phyloP scores from a whole-genome alignment of 768 basidiomycete species.

The Tulasnella sp. region DNA sequence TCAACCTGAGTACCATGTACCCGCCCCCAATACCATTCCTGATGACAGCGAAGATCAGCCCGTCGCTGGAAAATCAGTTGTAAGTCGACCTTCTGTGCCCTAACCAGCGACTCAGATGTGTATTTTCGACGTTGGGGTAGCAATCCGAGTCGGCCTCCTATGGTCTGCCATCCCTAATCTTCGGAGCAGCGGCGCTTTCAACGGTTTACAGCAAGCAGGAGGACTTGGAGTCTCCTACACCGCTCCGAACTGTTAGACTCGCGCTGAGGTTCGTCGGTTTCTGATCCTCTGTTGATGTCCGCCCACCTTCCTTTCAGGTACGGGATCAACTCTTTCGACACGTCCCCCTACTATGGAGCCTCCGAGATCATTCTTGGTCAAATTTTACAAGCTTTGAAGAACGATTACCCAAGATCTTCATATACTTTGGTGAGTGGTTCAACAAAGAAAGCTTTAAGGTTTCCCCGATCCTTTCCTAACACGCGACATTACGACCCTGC shows the following conservation, averaged over 20 bases:
- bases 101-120: neutral
- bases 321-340: slow-evolving; percentile 76
- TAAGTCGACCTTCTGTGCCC: slow-evolving; percentile 25
- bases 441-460: neutral
- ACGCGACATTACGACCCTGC: neutral
- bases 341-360: slow-evolving; percentile 69
- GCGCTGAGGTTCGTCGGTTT: slow-evolving; percentile 54
- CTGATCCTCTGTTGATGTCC: neutral
- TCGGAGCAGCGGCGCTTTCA: slow-evolving; percentile 67
- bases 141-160: slow-evolving; percentile 7
- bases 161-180: slow-evolving; percentile 45
- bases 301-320: slow-evolving; percentile 42
- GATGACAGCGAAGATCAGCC: slow-evolving; percentile 40
- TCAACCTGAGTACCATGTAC: slow-evolving; percentile 34
- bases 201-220: slow-evolving; percentile 56
- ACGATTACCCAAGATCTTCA: slow-evolving; percentile 68
- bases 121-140: neutral
- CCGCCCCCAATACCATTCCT: slow-evolving; percentile 33
- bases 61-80: slow-evolving; percentile 31
- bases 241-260: slow-evolving; percentile 60
- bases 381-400: slow-evolving; percentile 45
- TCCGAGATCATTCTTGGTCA: slow-evolving; percentile 72
- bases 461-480: neutral
- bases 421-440: slow-evolving; percentile 55
- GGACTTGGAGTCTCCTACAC: slow-evolving; percentile 47